These are phyloP conservation scores for Metschnikowia sp. DNA, from an alignment of 805 yeast genomes.

Conservation along the genomic window DNA sequence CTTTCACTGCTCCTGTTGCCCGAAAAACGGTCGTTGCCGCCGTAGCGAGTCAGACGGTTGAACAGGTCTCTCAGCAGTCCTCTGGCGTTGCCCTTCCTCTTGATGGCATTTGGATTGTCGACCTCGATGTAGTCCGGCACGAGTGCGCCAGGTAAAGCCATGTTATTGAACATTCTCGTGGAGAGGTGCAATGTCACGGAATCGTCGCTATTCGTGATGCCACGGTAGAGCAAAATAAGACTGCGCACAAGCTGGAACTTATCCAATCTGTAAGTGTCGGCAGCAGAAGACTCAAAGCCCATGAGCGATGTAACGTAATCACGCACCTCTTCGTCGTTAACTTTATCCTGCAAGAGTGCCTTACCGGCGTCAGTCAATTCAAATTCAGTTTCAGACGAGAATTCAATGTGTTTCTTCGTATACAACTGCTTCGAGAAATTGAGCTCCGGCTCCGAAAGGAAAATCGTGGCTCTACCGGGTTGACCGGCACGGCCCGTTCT, in stretches of 20 bases:
- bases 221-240: constrained; percentile 12
- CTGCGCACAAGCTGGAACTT: constrained; percentile 10
- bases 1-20: constrained; percentile 1
- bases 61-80: constrained; percentile 10
- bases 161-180: constrained; percentile 12
- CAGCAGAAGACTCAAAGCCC: constrained; percentile 28
- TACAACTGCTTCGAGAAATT: constrained; percentile 51
- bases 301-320: constrained; percentile 25
- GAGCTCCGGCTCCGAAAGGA: constrained; percentile 53
- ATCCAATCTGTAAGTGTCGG: constrained; percentile 13
- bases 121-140: constrained; percentile 17
- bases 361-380: constrained; percentile 35
- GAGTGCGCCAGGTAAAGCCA: constrained; percentile 15
- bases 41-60: constrained; percentile 4
- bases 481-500: constrained; percentile 94
- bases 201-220: constrained; percentile 3
- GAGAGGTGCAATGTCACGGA: constrained; percentile 9
- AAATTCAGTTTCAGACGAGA: constrained; percentile 42
- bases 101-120: constrained; percentile 11
- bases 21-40: constrained; percentile 5
- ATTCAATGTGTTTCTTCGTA: constrained; percentile 50
- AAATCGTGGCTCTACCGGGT: constrained; percentile 66
- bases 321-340: constrained; percentile 21
- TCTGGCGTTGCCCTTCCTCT: constrained; percentile 4
- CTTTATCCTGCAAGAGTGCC: constrained; percentile 17